Evolutionary conservation across 2,329 filamentous ascomycete species (phyloP), one percentile per base, ranked within the genome.

Genomic region (Diaporthe ilicicola): DNA sequence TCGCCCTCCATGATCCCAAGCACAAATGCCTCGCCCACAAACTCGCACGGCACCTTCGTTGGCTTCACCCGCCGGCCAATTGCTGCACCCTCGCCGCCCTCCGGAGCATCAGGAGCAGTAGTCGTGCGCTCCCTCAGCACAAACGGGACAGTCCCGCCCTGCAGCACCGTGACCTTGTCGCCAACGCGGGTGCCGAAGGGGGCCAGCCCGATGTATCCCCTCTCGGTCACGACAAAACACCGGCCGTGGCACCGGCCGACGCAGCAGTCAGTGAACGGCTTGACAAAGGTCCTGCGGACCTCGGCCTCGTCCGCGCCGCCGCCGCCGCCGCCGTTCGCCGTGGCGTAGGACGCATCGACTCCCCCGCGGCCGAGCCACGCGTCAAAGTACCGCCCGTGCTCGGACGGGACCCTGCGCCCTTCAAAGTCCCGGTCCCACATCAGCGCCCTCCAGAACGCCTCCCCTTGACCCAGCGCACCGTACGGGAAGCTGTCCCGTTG

Each of bases 111-210:
- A 7, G n/a, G n/a, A n/a, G 29, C 27, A 2, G 4, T n/a, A 27
- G 2, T 4, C 2, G 59, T 2, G 1, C 44, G 59, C 29, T 37
- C 59, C 22, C 59, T 64, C 44, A 64, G 29, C 44, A 50, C 44
- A 42, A 64, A 64, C 29, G 59, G 59, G 4, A 64, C 59, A n/a
- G 42, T 64, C 7, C 59, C 59, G n/a, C 59, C 59, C 59, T 64
- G 59, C 8, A 64, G 44, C 13, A 64, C 59, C 24, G 59, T 37
- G 27, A 64, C 9, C n/a, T 64, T 64, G 44, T 64, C 59, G 22
- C 42, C 59, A 7, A 50, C 42, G 2, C 44, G 17, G 29, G 44
- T 64, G 42, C 22, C n/a, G 8, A 64, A 64, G 4, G 59, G 59
- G 2, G 59, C 44, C 5, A 64, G 29, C 4, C 59, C 59, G 8